Conservation (phyloP, 2,329 filamentous ascomycete species). For the Pyrenophora graminea region DNA sequence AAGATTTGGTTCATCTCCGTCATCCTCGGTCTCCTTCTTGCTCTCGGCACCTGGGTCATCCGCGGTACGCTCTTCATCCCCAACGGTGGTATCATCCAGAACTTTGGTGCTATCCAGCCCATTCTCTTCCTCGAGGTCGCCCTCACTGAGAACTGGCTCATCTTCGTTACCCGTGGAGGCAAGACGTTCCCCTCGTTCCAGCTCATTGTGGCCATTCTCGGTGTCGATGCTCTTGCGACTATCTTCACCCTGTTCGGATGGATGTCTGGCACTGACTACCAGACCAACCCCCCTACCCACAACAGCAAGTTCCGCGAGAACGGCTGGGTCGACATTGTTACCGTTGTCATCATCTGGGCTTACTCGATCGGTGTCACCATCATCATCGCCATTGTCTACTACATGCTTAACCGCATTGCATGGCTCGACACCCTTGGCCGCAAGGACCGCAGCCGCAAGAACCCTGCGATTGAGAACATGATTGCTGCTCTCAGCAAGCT, state of each 20-base stretch:
- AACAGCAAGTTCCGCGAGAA: conserved; percentile 49
- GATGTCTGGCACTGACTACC: conserved; percentile 60
- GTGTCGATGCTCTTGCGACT: conserved; percentile 72
- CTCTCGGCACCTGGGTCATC: conserved; percentile 72
- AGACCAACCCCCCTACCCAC: conserved; percentile 49
- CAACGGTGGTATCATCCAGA: conserved; percentile 74
- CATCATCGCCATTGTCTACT: conserved; percentile 69
- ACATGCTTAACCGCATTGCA: conserved; percentile 62
- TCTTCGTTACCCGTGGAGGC: conserved; percentile 62
- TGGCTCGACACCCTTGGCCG: conserved; percentile 67
- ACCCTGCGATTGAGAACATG: conserved; percentile 69
- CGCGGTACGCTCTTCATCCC: conserved; percentile 71
- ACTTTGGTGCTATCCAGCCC: conserved; percentile 74
- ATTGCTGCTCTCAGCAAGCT: conserved; percentile 68
- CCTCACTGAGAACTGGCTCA: conserved; percentile 60
- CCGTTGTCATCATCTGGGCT: conserved; percentile 66
- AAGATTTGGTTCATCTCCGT: conserved; percentile 81
- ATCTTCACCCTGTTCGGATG: conserved; percentile 77
- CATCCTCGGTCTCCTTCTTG: conserved; percentile 69
- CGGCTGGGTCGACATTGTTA: conserved; percentile 65
- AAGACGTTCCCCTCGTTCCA: conserved; percentile 77
- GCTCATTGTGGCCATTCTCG: conserved; percentile 70
- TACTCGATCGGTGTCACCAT: conserved; percentile 70
- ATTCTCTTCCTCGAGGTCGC: conserved; percentile 62
- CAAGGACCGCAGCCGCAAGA: conserved; percentile 64